These are phyloP conservation scores for Lojkania enalia DNA, from an alignment of 2,329 filamentous ascomycete genomes.

Conservation along the genomic window DNA sequence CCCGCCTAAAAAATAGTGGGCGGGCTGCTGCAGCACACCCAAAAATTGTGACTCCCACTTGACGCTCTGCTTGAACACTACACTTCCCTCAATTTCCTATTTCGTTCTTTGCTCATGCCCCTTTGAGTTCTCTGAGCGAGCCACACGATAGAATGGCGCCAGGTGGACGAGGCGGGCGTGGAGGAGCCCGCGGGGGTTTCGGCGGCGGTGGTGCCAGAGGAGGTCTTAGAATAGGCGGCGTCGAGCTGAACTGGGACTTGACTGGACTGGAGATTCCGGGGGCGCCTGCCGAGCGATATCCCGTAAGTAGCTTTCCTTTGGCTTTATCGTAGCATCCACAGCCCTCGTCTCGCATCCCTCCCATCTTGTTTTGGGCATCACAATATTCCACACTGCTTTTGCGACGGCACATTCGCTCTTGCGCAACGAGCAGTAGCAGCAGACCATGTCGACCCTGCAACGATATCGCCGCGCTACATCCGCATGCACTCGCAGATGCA, in stretches of 20 bases:
- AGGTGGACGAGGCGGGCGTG: constrained; percentile 6
- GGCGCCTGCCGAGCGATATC: constrained; percentile 47
- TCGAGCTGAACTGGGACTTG: constrained; percentile 48
- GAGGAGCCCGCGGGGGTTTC: constrained; percentile 40
- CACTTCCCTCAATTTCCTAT: too few species aligned
- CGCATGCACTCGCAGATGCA: too few species aligned
- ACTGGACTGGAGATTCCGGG: constrained; percentile 45
- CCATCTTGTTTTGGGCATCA: too few species aligned
- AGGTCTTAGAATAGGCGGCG: constrained; percentile 45
- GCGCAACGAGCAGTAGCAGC: too few species aligned
- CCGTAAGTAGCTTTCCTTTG: constrained; percentile 32
- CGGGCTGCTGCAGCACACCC: too few species aligned
- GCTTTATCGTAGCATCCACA: not conserved
- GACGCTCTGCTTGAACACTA: not conserved
- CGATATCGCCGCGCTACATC: too few species aligned
- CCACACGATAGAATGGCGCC: constrained; percentile 3
- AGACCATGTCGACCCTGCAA: too few species aligned
- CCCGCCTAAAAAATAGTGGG: too few species aligned
- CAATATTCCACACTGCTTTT: too few species aligned
- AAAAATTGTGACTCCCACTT: not conserved
- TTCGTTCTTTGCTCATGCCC: too few species aligned
- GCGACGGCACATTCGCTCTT: too few species aligned
- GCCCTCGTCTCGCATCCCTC: too few species aligned
- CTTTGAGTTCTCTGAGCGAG: constrained; percentile 1
- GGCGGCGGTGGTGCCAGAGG: constrained; percentile 35